phyloP scores from a whole-genome alignment of 768 basidiomycete species.

The Pulveroboletus ravenelii region DNA sequence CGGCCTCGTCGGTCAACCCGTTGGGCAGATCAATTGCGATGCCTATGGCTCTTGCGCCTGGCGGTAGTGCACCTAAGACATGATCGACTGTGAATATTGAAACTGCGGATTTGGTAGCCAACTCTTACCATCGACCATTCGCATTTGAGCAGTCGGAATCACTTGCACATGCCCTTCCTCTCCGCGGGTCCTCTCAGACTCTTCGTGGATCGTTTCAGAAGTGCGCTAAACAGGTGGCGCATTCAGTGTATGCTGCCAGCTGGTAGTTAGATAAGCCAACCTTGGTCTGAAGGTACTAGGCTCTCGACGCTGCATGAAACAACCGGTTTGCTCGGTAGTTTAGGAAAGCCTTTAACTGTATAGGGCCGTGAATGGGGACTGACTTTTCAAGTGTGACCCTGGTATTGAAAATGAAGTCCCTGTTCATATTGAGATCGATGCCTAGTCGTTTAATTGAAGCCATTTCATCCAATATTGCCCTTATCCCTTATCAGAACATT shows the following conservation, averaged over 20 bases:
- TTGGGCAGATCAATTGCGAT: background rate
- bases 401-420: background rate
- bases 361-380: background rate
- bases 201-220: constrained; percentile 7
- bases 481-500: too few species aligned
- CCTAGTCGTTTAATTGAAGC: background rate
- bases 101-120: background rate
- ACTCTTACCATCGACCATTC: background rate
- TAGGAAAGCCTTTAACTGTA: background rate
- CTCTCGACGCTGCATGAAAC: background rate
- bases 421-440: background rate
- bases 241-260: background rate
- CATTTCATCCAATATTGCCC: too few species aligned
- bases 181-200: background rate
- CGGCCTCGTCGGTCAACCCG: background rate
- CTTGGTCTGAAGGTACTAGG: background rate
- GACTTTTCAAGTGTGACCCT: background rate
- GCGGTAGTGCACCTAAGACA: background rate
- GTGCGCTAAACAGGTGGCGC: background rate
- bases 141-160: constrained; percentile 4
- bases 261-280: background rate
- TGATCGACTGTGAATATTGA: background rate
- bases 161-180: background rate
- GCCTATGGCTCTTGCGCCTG: background rate
- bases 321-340: background rate